A percentile compares a stretch with the other conserved stretches of the same genome.
phyloP scores from a whole-genome alignment of 148 eudicot species.

The Dianthus caryophyllus region DNA sequence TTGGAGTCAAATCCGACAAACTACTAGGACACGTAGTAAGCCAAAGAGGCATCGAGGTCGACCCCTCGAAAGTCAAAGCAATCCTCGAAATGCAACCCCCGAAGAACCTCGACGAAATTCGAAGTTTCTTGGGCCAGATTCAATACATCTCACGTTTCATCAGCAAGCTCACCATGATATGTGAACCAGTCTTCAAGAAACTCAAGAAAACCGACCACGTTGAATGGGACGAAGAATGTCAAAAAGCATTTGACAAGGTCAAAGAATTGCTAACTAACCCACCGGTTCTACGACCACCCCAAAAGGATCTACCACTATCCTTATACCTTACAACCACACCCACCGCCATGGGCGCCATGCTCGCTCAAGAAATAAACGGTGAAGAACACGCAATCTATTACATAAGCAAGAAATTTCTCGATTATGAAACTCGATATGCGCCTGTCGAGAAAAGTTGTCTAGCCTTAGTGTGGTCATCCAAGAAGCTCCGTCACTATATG shows the following conservation, averaged over 20 bases:
- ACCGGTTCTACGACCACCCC: background rate
- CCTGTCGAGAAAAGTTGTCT: background rate
- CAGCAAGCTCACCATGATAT: background rate
- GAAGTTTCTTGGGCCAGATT: background rate
- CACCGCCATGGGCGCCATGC: background rate
- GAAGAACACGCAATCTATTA: background rate
- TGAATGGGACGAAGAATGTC: constrained; percentile 1
- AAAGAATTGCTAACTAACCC: background rate
- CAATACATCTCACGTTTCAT: background rate
- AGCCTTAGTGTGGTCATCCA: background rate
- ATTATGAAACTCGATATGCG: background rate
- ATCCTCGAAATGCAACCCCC: background rate
- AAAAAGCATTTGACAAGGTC: background rate
- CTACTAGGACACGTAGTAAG: too few species aligned
- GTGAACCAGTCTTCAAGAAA: background rate
- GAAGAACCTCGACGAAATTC: background rate
- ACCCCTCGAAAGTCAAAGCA: background rate
- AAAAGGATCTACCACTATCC: background rate
- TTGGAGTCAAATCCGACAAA: too few species aligned
- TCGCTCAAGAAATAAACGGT: background rate
- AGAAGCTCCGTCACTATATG: background rate
- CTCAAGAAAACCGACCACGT: background rate
- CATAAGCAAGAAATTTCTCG: background rate
- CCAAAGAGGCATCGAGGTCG: too few species aligned
- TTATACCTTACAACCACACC: background rate